Evolutionary conservation across 1,139 yeast species (phyloP), one percentile per base, ranked within the genome.

Genomic region (Taphrina wiesneri): DNA sequence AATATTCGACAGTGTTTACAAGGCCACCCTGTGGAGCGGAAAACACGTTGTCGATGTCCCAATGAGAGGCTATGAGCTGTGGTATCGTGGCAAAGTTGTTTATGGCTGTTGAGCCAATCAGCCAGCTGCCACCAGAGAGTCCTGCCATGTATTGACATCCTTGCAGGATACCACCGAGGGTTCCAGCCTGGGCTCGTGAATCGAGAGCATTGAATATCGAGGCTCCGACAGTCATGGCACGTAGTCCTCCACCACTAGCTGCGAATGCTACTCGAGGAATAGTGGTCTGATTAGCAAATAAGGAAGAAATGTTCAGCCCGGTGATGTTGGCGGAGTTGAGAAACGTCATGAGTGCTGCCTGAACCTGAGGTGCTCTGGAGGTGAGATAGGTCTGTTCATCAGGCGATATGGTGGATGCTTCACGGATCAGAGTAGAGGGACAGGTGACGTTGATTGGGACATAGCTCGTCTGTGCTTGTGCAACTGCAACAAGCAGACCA

Each of bases 221-320:
- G 1, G 96, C 97, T n/a, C 96, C 96, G 66, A 81, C 77, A 51
- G 90, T 77, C 96, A 90, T 89, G 62, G 97, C 96, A 68, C 97
- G 82, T 77, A 89, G 90, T 2, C 97, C 96, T 72, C 97, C 97
- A 47, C 97, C 97, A 4, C 93, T 85, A 73, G 89, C 87, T 2
- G 96, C 91, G 23, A 90, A 74, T 2, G 87, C 97, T 65, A 90
- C 80, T 65, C 83, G 79, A 26, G 78, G 77, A 28, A 60, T 51
- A 34, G 82, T 77, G 53, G 75, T 69, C 75, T 78, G 72, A 67
- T 77, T 74, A 23, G 67, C 87, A 73, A 71, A 84, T 86, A 1
- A 74, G 71, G 21, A 76, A 77, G 1, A 84, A 82, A 71, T 85
- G 83, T 39, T 26, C 41, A 53, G 47, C 71, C 89, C 86, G 4